Percentiles rank a stretch among this genome's conserved stretches.
These are phyloP conservation scores for Nymphaea colorata DNA, from an alignment of 164 flowering plant genomes.

Conservation along the genomic window DNA sequence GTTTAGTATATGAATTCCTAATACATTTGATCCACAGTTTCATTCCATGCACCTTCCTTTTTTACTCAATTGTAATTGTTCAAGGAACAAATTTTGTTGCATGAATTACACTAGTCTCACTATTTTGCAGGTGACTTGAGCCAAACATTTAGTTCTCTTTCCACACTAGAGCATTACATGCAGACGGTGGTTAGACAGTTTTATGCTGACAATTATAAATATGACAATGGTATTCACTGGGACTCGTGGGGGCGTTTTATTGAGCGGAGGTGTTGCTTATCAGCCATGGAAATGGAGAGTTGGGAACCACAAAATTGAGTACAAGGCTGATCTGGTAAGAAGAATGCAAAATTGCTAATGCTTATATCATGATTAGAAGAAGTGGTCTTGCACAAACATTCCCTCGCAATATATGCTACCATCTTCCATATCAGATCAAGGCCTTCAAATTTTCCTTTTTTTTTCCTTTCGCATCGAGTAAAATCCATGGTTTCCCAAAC, in stretches of 20 bases:
- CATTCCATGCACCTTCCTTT: too few relatives aligned
- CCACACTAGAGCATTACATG: slow-evolving; percentile 81
- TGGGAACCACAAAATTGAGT: slow-evolving; percentile 95
- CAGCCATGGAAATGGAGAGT: slow-evolving; percentile 97
- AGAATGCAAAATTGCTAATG: not conserved
- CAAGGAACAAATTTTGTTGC: too few relatives aligned
- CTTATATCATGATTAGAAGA: too few relatives aligned
- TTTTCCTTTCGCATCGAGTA: too few relatives aligned
- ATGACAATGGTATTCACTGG: slow-evolving; percentile 83
- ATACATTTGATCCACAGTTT: too few relatives aligned
- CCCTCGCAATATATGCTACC: too few relatives aligned
- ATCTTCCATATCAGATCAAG: too few relatives aligned
- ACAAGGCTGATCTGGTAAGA: slow-evolving; percentile 74
- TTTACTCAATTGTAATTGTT: too few relatives aligned
- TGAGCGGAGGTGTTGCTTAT: slow-evolving; percentile 70
- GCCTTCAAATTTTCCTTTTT: too few relatives aligned
- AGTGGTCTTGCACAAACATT: too few relatives aligned
- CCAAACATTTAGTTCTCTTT: slow-evolving; percentile 86
- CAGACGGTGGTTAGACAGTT: slow-evolving; percentile 47
- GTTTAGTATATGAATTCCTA: too few relatives aligned
- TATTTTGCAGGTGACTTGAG: slow-evolving; percentile 74
- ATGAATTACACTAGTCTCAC: not conserved
- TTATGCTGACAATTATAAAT: slow-evolving; percentile 81
- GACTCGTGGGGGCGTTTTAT: slow-evolving; percentile 87
- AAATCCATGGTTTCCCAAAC: too few relatives aligned